A percentile compares a stretch with the other conserved stretches of the same genome.
Evolutionary conservation across 306 rosid species (phyloP).

Genomic region (Chamaecrista fasciculata): DNA sequence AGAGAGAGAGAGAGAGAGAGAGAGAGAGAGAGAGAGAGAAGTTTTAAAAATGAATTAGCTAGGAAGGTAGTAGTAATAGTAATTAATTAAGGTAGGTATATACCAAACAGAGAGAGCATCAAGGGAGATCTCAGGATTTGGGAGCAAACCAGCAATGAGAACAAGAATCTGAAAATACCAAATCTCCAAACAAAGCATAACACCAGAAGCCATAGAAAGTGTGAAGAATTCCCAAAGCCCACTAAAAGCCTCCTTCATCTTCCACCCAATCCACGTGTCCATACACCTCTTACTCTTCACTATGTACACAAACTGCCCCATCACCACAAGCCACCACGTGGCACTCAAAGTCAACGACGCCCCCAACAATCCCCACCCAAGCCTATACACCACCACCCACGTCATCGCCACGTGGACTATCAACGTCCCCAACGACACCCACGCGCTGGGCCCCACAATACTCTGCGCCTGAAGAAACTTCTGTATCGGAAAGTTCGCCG

Average conservation of each 20-base stretch:
- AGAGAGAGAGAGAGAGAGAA: no score
- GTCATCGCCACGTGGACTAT: slow-evolving; percentile 32
- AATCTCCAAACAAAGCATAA: slow-evolving; percentile 56
- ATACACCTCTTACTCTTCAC: slow-evolving; percentile 32
- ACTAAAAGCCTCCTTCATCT: slow-evolving; percentile 35
- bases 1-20: no score
- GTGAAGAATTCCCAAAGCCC: slow-evolving; percentile 48
- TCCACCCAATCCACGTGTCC: slow-evolving; percentile 50
- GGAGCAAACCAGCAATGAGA: slow-evolving; percentile 49
- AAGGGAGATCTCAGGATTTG: slow-evolving; percentile 44
- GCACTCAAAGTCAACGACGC: slow-evolving; percentile 44
- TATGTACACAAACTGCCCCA: slow-evolving; percentile 46
- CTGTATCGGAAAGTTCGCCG: slow-evolving; percentile 53
- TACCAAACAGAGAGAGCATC: slow-evolving; percentile 63
- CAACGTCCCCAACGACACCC: slow-evolving; percentile 35
- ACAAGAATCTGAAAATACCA: slow-evolving; percentile 59
- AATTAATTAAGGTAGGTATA: no score
- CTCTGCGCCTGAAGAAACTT: slow-evolving; percentile 63
- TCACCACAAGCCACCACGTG: slow-evolving; percentile 57
- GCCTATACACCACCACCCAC: slow-evolving; percentile 40
- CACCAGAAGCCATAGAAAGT: slow-evolving; percentile 48
- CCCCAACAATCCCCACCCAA: slow-evolving; percentile 43
- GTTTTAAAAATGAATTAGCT: no score
- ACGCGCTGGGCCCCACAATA: slow-evolving; percentile 49
- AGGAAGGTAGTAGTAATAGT: no score